These are phyloP conservation scores for Thymus mandschuricus DNA, from an alignment of 257 asterid genomes.

Conservation along the genomic window DNA sequence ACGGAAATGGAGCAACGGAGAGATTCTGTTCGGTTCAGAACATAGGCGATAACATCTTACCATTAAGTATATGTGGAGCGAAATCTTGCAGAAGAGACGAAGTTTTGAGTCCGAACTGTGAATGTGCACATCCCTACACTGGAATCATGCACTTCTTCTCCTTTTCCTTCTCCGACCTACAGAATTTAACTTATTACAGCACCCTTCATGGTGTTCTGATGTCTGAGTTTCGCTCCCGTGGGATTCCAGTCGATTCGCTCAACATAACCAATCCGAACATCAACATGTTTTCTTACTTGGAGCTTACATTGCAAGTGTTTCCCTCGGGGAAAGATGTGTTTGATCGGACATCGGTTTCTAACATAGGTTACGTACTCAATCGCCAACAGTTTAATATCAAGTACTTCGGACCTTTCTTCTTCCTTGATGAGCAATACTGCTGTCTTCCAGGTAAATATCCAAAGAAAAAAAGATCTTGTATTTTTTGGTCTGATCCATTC, in stretches of 20 bases:
- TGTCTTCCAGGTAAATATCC: slow-evolving; percentile 59
- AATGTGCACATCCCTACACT: slow-evolving; percentile 69
- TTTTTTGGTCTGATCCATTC: background rate
- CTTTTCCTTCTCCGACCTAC: slow-evolving; percentile 68
- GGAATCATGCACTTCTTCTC: slow-evolving; percentile 78
- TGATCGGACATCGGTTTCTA: slow-evolving; percentile 57
- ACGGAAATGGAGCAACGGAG: slow-evolving; percentile 44
- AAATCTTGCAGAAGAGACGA: slow-evolving; percentile 49
- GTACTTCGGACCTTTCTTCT: slow-evolving; percentile 73
- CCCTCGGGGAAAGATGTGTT: slow-evolving; percentile 65
- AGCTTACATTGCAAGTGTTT: slow-evolving; percentile 60
- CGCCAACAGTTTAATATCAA: slow-evolving; percentile 59
- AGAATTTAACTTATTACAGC: slow-evolving; percentile 53
- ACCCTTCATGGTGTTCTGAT: slow-evolving; percentile 59
- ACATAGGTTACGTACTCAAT: slow-evolving; percentile 67
- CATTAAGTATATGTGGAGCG: slow-evolving; percentile 46
- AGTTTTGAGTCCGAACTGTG: slow-evolving; percentile 68
- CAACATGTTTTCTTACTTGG: slow-evolving; percentile 53
- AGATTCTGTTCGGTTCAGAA: slow-evolving; percentile 46
- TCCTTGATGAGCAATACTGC: slow-evolving; percentile 57
- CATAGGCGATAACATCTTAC: slow-evolving; percentile 30
- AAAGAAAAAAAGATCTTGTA: background rate
- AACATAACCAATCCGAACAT: slow-evolving; percentile 51
- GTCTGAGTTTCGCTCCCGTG: slow-evolving; percentile 46
- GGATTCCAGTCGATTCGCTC: slow-evolving; percentile 72